phyloP scores from a whole-genome alignment of 192 early-diverging fungal species.

The Coemansia sp. region DNA sequence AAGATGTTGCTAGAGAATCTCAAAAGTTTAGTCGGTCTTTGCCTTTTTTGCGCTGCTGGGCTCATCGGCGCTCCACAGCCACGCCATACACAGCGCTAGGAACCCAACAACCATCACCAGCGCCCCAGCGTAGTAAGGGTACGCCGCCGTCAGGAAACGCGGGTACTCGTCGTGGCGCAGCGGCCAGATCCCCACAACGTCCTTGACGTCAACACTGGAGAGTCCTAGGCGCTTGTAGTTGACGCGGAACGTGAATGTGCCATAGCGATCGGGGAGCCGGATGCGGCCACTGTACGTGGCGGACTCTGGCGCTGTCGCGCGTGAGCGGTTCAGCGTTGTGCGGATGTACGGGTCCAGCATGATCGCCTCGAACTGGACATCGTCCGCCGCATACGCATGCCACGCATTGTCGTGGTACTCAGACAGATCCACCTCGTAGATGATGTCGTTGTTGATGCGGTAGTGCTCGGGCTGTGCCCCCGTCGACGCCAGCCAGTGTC shows the following conservation, averaged over 20 bases:
- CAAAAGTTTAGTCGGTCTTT: constrained; percentile 15
- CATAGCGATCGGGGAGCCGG: constrained; percentile 91
- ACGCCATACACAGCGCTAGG: constrained; percentile 77
- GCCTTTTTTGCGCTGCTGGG: constrained; percentile 27
- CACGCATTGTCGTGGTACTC: constrained; percentile 80
- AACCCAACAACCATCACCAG: constrained; percentile 86
- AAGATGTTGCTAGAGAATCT: too few species aligned
- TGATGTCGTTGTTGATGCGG: constrained; percentile 91
- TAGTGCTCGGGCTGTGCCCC: constrained; percentile 75
- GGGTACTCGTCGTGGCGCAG: constrained; percentile 96
- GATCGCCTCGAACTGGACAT: constrained; percentile 87
- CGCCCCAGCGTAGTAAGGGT: constrained; percentile 90
- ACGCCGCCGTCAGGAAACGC: constrained; percentile 88
- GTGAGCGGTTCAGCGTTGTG: constrained; percentile 61
- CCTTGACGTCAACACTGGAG: constrained; percentile 71
- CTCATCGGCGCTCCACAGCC: constrained; percentile 63
- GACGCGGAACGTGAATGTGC: constrained; percentile 95
- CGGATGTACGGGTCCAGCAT: constrained; percentile 99
- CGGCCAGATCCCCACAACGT: constrained; percentile 84
- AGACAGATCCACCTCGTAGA: constrained; percentile 80
- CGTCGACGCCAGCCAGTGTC: constrained; percentile 64
- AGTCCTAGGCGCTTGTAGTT: constrained; percentile 89
- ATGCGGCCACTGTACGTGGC: constrained; percentile 58
- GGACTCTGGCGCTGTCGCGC: not conserved
- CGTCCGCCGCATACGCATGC: constrained; percentile 73